phyloP scores from a whole-genome alignment of 2,329 filamentous ascomycete genomes.

The Monosporascus sp. region DNA sequence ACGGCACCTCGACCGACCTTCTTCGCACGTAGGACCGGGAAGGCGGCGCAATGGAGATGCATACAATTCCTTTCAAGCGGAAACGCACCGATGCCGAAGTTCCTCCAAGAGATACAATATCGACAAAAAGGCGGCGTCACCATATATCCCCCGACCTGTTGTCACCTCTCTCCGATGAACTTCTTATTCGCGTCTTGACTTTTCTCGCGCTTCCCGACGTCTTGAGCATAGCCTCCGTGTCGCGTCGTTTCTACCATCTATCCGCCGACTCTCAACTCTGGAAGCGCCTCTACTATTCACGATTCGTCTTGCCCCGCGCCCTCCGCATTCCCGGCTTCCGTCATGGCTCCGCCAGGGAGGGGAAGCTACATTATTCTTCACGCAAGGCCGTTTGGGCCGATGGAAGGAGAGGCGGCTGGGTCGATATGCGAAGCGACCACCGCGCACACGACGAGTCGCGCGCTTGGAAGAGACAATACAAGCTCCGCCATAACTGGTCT shows the following conservation, averaged over 20 bases:
- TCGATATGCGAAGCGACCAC: constrained; percentile 51
- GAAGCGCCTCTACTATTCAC: constrained; percentile 82
- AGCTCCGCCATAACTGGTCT: constrained; percentile 85
- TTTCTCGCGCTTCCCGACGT: constrained; percentile 67
- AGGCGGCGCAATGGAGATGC: neutral
- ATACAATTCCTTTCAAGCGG: constrained; percentile 15
- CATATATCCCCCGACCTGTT: constrained; percentile 49
- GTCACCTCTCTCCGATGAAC: constrained; percentile 76
- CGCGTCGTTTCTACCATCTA: constrained; percentile 66
- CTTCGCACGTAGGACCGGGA: neutral
- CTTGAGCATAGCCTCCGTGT: constrained; percentile 59
- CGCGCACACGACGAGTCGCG: constrained; percentile 7
- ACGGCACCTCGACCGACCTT: no score
- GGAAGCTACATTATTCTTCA: constrained; percentile 40
- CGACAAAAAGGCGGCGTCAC: constrained; percentile 37
- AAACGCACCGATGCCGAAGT: constrained; percentile 15
- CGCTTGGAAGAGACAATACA: constrained; percentile 65
- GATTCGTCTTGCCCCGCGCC: constrained; percentile 78
- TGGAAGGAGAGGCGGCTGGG: constrained; percentile 36
- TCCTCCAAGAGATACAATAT: constrained; percentile 9
- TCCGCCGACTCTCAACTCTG: constrained; percentile 81
- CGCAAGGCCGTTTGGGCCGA: constrained; percentile 40
- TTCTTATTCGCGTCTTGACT: constrained; percentile 77
- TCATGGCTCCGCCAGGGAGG: constrained; percentile 25
- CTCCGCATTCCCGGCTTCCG: constrained; percentile 66